Percentiles rank a stretch among this genome's conserved stretches.
Conservation (phyloP, 169 alveolate genomes). For the Cryptosporidium bovis region DNA sequence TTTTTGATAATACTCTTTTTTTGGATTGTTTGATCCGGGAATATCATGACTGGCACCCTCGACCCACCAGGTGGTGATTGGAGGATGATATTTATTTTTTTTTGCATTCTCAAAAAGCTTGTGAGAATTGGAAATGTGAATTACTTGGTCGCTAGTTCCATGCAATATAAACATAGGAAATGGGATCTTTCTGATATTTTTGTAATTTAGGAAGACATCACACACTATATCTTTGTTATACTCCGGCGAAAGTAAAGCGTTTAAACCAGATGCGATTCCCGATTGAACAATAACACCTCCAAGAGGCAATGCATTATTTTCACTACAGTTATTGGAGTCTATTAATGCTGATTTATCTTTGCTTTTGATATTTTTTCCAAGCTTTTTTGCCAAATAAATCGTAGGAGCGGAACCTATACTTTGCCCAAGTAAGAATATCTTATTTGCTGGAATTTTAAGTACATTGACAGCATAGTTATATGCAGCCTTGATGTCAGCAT, state of each 20-base stretch:
- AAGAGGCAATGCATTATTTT: not conserved
- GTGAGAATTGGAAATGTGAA: conserved; percentile 45
- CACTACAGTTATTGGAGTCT: not conserved
- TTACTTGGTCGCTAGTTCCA: conserved; percentile 56
- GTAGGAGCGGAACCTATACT: conserved; percentile 74
- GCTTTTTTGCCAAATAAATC: conserved; percentile 16
- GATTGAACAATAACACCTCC: conserved; percentile 71
- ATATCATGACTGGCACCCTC: conserved; percentile 63
- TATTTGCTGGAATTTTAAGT: conserved; percentile 22
- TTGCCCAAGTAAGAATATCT: conserved; percentile 57
- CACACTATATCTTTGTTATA: conserved; percentile 17
- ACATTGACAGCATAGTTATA: conserved; percentile 57
- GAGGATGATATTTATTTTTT: conserved; percentile 33
- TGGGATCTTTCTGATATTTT: conserved; percentile 26
- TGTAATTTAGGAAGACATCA: conserved; percentile 50
- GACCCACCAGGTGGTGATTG: conserved; percentile 67
- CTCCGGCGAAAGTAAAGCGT: conserved; percentile 65
- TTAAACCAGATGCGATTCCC: conserved; percentile 63
- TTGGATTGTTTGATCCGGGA: conserved; percentile 51
- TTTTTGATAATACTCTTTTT: conserved; percentile 54
- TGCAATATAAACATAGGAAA: conserved; percentile 58
- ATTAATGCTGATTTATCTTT: too few species aligned
- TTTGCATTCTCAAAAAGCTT: conserved; percentile 42
- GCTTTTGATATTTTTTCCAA: conserved; percentile 5
- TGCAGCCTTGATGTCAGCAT: conserved; percentile 54